Evolutionary conservation across 371 early-diverging fungal species (phyloP), one percentile per base, ranked within the genome.

Genomic region (Chytridium lagenaria): DNA sequence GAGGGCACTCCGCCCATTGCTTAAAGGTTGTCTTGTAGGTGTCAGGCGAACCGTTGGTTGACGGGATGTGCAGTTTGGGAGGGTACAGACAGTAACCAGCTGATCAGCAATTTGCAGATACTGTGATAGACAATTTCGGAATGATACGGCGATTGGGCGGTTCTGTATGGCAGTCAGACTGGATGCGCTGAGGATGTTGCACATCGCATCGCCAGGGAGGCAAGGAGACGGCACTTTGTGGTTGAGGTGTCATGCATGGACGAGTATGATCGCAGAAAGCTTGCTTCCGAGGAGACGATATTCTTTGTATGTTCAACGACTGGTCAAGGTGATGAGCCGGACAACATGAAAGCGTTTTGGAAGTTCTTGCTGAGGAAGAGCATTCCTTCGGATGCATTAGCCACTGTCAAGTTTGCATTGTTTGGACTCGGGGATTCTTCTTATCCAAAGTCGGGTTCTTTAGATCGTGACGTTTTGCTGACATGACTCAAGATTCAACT

Each of bases 391-490:
- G 88, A 92, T 70, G 83, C 91, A 0, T 82, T 96, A 31, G 71
- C 79, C n/a, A 80, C 85, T 30, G 65, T 93, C 78, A 73, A 87
- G 49, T 94, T 88, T 77, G 92, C 92, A 2, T 97, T 98, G 23
- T 92, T 98, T 83, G 98, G 98, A 0, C 86, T 95, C 38, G 98
- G 98, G 23, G 98, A 98, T 80, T 94, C 95, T 7, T 94, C 95
- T n/a, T 98, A 97, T 77, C 77, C 83, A 76, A 91, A 90, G 91
- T 93, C 85, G 1, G 55, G 16, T 68, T 22, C 0, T 10, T 55
- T 55, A 26, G 34, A 30, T 33, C 19, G 19, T 31, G 1, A 33
- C 1, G 5, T 30, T 19, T 34, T 7, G 36, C 61, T 61, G 34
- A 34, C 16, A 34, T 34, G 12, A 34, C 19, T 15, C 3, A 7